Evolutionary conservation across 805 yeast genomes (phyloP).

Genomic region (Lachancea cidri): DNA sequence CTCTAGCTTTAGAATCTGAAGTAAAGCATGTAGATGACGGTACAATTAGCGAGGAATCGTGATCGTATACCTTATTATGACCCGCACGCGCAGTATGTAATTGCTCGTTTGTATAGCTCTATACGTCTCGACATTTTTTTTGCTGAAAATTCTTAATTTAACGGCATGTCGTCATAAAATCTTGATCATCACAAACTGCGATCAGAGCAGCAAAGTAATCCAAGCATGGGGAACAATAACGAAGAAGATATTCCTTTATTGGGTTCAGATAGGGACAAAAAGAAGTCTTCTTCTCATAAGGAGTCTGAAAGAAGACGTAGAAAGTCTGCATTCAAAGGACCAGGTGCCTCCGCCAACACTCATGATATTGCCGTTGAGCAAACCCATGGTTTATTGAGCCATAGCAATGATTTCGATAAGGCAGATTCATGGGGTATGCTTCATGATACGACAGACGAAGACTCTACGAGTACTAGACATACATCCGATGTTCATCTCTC

Average conservation of each 20-base stretch:
- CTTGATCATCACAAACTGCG: not conserved
- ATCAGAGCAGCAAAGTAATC: not conserved
- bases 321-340: constrained; percentile 10
- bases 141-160: too few relatives aligned
- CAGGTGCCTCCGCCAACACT: not conserved
- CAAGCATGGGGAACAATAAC: constrained; percentile 4
- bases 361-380: constrained; percentile 1
- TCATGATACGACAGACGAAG: constrained; percentile 21
- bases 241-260: constrained; percentile 8
- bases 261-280: constrained; percentile 4
- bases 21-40: constrained; percentile 25
- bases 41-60: constrained; percentile 10
- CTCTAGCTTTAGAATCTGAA: constrained; percentile 31
- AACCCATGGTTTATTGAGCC: not conserved
- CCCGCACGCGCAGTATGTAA: not conserved
- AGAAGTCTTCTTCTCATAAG: constrained; percentile 4
- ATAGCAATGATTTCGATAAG: constrained; percentile 27
- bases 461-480: constrained; percentile 2
- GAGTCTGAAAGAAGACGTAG: constrained; percentile 5
- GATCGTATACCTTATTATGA: not conserved
- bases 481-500: constrained; percentile 6
- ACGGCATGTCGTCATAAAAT: not conserved
- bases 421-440: constrained; percentile 32
- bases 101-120: not conserved
- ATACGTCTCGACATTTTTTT: not conserved